Evolutionary conservation across 345 rosid species (phyloP).

Genomic region (Cardamine resedifolia): DNA sequence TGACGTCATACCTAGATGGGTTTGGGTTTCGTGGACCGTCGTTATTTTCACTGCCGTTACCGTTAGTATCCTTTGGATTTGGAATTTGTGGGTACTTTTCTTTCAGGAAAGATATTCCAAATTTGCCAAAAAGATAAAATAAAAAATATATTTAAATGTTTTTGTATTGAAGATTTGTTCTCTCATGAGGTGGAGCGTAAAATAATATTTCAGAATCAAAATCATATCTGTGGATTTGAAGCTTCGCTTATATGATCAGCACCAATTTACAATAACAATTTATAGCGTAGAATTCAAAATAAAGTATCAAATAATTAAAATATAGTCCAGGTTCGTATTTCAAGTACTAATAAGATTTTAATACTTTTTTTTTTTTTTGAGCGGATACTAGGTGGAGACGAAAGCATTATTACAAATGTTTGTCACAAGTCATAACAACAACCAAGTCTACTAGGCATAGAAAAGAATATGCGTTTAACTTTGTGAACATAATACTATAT

Average conservation of each 20-base stretch:
- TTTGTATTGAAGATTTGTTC: background rate
- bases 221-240: background rate
- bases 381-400: background rate
- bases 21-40: slow-evolving; percentile 81
- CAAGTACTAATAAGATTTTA: background rate
- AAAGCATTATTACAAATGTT: background rate
- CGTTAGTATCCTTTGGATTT: slow-evolving; percentile 77
- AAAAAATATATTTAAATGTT: background rate
- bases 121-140: slow-evolving; percentile 33
- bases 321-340: background rate
- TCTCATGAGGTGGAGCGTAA: background rate
- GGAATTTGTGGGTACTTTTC: slow-evolving; percentile 66
- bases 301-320: background rate
- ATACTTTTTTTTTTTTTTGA: background rate
- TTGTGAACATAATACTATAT: background rate
- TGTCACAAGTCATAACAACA: background rate
- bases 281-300: too few relatives aligned
- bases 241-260: background rate
- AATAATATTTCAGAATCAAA: background rate
- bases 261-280: too few relatives aligned
- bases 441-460: background rate
- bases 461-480: background rate
- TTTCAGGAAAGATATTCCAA: slow-evolving; percentile 44
- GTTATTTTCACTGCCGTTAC: slow-evolving; percentile 59
- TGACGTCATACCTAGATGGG: slow-evolving; percentile 67